phyloP scores from a whole-genome alignment of 768 basidiomycete genomes.

The Daedaleopsis nitida region DNA sequence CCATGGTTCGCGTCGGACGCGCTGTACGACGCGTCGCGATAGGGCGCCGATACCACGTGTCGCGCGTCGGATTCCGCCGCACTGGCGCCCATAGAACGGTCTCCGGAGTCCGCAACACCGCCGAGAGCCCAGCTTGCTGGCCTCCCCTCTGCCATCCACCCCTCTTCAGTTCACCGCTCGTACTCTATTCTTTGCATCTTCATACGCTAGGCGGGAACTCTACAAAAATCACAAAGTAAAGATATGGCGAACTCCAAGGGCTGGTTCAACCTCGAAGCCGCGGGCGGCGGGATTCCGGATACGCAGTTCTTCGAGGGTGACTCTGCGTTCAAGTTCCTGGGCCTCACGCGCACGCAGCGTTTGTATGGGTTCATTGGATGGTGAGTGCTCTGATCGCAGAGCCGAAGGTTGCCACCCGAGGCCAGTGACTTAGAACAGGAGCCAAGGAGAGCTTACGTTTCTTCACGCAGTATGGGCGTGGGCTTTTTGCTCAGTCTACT shows the following conservation, averaged over 20 bases:
- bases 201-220: neutral
- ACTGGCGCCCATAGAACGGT: constrained; percentile 1
- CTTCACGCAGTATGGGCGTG: constrained; percentile 53
- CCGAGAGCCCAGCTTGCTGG: constrained; percentile 16
- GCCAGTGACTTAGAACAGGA: neutral
- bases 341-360: constrained; percentile 75
- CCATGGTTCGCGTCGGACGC: too few relatives aligned
- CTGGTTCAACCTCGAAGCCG: constrained; percentile 85
- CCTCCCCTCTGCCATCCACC: constrained; percentile 1
- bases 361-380: constrained; percentile 87
- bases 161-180: neutral
- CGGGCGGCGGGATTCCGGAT: constrained; percentile 64
- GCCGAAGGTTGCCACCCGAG: neutral
- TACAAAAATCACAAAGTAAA: neutral
- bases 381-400: constrained; percentile 43
- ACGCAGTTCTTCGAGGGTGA: constrained; percentile 87
- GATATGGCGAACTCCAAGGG: constrained; percentile 60
- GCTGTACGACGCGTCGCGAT: neutral
- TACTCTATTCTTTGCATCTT: neutral
- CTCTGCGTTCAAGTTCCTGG: constrained; percentile 81
- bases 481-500: constrained; percentile 84
- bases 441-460: neutral
- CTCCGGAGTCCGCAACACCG: constrained; percentile 18
- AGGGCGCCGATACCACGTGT: constrained; percentile 6
- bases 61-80: neutral